Evolutionary conservation across 495 filamentous ascomycete species (phyloP).

Genomic region (Pyrenula aspistea): DNA sequence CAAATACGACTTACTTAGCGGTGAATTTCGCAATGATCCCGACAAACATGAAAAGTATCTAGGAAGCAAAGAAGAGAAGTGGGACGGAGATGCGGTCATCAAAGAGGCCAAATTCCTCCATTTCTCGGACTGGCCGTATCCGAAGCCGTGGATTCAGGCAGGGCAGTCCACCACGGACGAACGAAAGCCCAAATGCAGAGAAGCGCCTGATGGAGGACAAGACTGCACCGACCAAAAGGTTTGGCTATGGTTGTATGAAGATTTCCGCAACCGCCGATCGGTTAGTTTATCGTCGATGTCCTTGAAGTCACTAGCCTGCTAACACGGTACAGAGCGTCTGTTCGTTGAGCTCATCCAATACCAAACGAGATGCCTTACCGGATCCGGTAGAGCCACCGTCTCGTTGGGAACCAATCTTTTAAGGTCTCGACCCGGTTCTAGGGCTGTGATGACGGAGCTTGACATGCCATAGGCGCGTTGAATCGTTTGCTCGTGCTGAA

Average conservation of each 20-base stretch:
- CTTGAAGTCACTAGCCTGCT: background rate
- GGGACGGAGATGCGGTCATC: slow-evolving; percentile 53
- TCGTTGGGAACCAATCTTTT: background rate
- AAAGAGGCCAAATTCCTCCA: slow-evolving; percentile 65
- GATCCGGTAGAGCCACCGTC: background rate
- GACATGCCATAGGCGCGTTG: background rate
- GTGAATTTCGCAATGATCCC: slow-evolving; percentile 48
- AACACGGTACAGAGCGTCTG: background rate
- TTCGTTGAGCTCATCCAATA: background rate
- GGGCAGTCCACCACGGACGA: background rate
- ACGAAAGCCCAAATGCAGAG: background rate
- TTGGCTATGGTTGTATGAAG: background rate
- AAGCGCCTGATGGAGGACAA: background rate
- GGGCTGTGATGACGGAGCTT: background rate
- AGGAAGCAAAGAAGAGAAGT: slow-evolving; percentile 47
- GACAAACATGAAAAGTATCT: slow-evolving; percentile 47
- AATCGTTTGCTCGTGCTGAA: background rate
- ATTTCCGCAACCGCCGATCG: background rate
- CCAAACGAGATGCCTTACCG: background rate
- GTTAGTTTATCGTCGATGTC: background rate
- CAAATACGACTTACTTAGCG: slow-evolving; percentile 55
- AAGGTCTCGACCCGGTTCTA: background rate
- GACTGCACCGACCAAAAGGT: background rate
- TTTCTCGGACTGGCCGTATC: slow-evolving; percentile 71
- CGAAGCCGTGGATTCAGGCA: slow-evolving; percentile 30